Base-by-base conservation (phyloP, 2,329 filamentous ascomycete genomes). In the Ilyonectria destructans region DNA sequence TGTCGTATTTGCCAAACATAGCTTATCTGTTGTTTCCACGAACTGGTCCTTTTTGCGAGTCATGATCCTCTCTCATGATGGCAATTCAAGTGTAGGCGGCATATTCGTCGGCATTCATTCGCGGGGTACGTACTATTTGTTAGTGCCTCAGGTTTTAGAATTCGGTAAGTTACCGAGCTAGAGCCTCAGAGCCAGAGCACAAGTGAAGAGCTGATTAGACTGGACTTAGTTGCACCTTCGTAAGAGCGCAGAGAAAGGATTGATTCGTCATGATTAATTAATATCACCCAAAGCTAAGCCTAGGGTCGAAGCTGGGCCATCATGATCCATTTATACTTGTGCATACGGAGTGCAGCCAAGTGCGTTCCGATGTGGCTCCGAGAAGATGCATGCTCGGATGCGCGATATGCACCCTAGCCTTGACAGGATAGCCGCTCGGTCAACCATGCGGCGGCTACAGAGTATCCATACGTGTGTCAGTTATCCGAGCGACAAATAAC, bases 361-460 rank as follows among this genome's bases (percentile, higher is more conserved):
- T 48, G n/a, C 49, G 26, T 40, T 58, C 49, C 23, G 55, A 54
- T 8, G 45, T 51, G 66, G 49, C 54, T 61, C 60, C 12, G n/a
- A 59, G 49, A 49, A 71, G n/a, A 69, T 64, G 58, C 54, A 60
- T 13, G 49, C 31, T 15, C 63, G 37, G 49, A 68, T 72, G 68
- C 68, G 74, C 21, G 63, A 66, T 62, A 68, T 57, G 31, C 57
- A 35, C 63, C 66, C 71, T 75, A 74, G 63, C 59, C 68, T n/a
- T 40, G 51, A 46, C 58, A 67, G 67, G 66, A 66, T 65, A 46
- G 67, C 68, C 65, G 68, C 67, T 69, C 65, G 63, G 67, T 70
- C 58, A 67, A 72, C 61, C 46, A 58, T 61, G 58, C 61, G 62
- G 65, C 63, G 67, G 71, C 58, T 66, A 45, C 17, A 6, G 17